Conservation (phyloP, 1,284 basidiomycete species). For the Ganoderma meredithae region DNA sequence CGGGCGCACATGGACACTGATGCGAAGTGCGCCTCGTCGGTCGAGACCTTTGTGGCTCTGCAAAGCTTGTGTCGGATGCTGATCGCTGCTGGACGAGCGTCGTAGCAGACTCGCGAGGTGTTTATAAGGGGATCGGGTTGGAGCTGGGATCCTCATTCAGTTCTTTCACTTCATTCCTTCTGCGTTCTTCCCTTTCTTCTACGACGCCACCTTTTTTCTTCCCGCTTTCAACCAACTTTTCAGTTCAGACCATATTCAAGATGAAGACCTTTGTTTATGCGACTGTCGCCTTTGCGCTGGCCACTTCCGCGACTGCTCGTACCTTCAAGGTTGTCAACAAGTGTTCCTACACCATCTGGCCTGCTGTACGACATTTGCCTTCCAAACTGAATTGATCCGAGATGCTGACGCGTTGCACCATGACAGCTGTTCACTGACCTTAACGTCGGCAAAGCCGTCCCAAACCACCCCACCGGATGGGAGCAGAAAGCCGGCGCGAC, state of each 20-base stretch:
- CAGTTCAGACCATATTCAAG: background rate
- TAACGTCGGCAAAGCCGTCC: slow-evolving; percentile 38
- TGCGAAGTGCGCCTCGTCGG: background rate
- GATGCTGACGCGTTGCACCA: background rate
- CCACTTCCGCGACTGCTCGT: slow-evolving; percentile 17
- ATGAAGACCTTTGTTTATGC: slow-evolving; percentile 20
- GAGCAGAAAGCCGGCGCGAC: slow-evolving; percentile 40
- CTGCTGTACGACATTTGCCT: slow-evolving; percentile 10
- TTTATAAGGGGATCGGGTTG: slow-evolving; percentile 10
- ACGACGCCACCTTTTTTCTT: background rate
- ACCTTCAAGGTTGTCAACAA: slow-evolving; percentile 34
- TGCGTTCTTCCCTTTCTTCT: background rate
- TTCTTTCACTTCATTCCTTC: background rate
- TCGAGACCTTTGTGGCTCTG: background rate
- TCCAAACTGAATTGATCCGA: too few relatives aligned
- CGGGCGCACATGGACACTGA: slow-evolving; percentile 2
- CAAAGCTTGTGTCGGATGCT: background rate
- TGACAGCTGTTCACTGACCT: slow-evolving; percentile 44
- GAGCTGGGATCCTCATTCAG: background rate
- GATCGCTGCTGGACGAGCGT: background rate
- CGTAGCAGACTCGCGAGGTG: background rate
- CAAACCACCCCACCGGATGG: slow-evolving; percentile 45
- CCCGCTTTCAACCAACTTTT: background rate
- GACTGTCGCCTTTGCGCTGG: slow-evolving; percentile 15
- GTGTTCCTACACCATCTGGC: slow-evolving; percentile 33